Evolutionary conservation across 768 basidiomycete species (phyloP).

Genomic region (Kwoniella europaea): DNA sequence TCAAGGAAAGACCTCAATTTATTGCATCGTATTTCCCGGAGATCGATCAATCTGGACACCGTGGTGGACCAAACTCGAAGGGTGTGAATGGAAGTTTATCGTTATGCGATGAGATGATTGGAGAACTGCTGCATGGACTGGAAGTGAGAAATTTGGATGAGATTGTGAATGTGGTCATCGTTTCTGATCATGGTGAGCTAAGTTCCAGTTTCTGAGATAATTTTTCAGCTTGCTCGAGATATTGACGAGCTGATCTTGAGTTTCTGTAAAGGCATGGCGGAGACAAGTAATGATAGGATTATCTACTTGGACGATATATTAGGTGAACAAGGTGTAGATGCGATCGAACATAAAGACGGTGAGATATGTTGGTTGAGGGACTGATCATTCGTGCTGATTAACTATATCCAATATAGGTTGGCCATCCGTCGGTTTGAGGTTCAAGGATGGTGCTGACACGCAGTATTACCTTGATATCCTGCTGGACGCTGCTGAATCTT

Average conservation of each 20-base stretch:
- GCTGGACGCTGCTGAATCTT: slow-evolving; percentile 64
- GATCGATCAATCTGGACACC: slow-evolving; percentile 30
- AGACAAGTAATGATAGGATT: slow-evolving; percentile 76
- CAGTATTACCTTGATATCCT: slow-evolving; percentile 59
- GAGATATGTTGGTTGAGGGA: slow-evolving; percentile 1
- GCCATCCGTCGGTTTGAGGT: slow-evolving; percentile 86
- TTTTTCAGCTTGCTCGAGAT: neutral
- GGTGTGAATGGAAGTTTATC: slow-evolving; percentile 66
- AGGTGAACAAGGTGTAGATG: slow-evolving; percentile 67
- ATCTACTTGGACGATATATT: slow-evolving; percentile 82
- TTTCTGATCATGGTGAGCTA: slow-evolving; percentile 58
- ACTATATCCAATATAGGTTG: slow-evolving; percentile 63
- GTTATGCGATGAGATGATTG: slow-evolving; percentile 75
- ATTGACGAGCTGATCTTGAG: neutral
- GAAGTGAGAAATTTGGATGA: slow-evolving; percentile 73
- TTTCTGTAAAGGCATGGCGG: slow-evolving; percentile 74
- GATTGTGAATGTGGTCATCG: slow-evolving; percentile 86
- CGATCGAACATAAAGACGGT: slow-evolving; percentile 76
- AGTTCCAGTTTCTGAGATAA: too few species aligned
- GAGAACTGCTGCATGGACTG: slow-evolving; percentile 69
- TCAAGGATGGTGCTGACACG: slow-evolving; percentile 66
- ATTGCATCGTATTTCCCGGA: slow-evolving; percentile 66
- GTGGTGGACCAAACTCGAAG: slow-evolving; percentile 30
- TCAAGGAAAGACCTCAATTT: slow-evolving; percentile 74
- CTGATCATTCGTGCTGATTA: neutral